Evolutionary conservation across 2,329 filamentous ascomycete genomes (phyloP), one percentile per base, ranked within the genome.

Genomic region (Rhinocladiella mackenziei): DNA sequence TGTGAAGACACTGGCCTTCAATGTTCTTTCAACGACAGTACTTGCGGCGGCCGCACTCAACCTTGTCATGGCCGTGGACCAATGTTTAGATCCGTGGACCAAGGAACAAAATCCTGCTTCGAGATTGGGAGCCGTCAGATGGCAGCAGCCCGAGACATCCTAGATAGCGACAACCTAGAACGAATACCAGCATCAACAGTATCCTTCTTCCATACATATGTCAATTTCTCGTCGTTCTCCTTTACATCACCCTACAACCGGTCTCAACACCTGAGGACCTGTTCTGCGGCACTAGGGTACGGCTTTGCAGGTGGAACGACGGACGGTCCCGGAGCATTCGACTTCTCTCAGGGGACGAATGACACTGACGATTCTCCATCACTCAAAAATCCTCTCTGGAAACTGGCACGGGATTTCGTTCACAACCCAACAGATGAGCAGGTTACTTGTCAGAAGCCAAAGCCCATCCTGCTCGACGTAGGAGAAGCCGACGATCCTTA

Each of bases 231-330:
- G 4, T 78, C 78, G 57, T 92, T 82, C 62, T 75, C 74, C 1
- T 94, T 96, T 60, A 64, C 69, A 2, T 78, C 89, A 1, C 76
- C 82, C 0, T 70, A 70, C 56, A 88, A 94, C 55, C 85, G 86
- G 33, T 80, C 78, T 2, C 67, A 49, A 15, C 37, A 45, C 3
- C 40, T 81, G 5, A 73, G 69, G 37, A 94, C 89, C 0, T 97
- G 91, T 57, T 83, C 89, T 3, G 89, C 89, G 0, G 88, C 89
- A 0, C 70, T 97, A 48, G 91, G 91, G 4, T 94, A 92, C 62
- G 89, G 86, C 0, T 97, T 97, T 61, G 91, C 91, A 0, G 91
- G 86, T 1, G 91, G 91, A 8, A 97, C 91, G 0, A 86, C 87
- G 0, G 91, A 97, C 62, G 88, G 91, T 4, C 89, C 91, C 0